Evolutionary conservation across 164 flowering plant species (phyloP), one percentile per base, ranked within the genome.

Genomic region (Vitis rotundifolia): DNA sequence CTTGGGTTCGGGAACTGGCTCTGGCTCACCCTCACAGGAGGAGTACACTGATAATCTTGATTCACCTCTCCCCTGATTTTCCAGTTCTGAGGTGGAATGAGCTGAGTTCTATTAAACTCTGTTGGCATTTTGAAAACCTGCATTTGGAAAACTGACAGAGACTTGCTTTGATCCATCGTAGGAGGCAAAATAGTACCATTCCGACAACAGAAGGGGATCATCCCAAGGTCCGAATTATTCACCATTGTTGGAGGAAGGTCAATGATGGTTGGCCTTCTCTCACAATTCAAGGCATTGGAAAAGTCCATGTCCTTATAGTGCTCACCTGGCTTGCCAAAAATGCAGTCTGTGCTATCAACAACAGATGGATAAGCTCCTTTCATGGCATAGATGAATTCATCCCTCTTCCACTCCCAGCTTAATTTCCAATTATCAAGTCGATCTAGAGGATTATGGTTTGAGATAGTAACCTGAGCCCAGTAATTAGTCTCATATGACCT

Each of bases 51-150:
- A 18, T 82, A 87, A 69, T 81, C 79, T 2, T 85, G 85, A 64
- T 80, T 86, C 52, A 84, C 74, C 0, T 78, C 79, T 47, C 89
- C 88, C 51, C 63, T 78, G 70, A 87, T 84, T 52, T 71, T 63
- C 83, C 84, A 87, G 59, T 81, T 82, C 73, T 81, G 86, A 1
- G 88, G 89, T 12, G 88, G 88, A 59, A 37, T 47, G 37, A 84
- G 74, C n/a, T 66, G 26, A 6, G 88, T 79, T 9, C 79, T 73
- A 74, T 87, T 87, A 18, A 80, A 63, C 22, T 86, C 81, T 2
- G 88, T 89, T 10, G 89, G 88, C 91, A 87, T 86, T 73, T 87
- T 87, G 69, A 60, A 76, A n/a, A 85, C 91, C 13, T 83, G 71
- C 51, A 87, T 72, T 70, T 75, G 81, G 69, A 87, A 87, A 3